A percentile compares a stretch with the other conserved stretches of the same genome.
Evolutionary conservation across 2,329 filamentous ascomycete genomes (phyloP).

Genomic region (Arthrinium phaeospermum): DNA sequence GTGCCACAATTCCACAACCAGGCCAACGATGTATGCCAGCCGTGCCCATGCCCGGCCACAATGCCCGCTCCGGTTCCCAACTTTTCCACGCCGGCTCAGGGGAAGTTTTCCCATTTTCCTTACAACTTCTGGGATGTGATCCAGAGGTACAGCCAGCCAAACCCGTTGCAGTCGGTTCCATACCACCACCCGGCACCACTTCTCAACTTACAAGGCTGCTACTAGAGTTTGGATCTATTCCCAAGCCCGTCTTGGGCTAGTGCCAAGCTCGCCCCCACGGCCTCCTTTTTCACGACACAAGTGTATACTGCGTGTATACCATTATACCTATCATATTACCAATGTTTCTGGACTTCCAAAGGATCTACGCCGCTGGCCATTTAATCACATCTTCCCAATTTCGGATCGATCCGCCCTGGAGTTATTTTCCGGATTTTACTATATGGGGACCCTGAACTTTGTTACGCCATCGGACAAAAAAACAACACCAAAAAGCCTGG

Average conservation of each 20-base stretch:
- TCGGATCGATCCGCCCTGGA: not conserved
- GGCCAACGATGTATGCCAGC: conserved; percentile 43
- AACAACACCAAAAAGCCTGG: conserved; percentile 28
- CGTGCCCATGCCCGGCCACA: conserved; percentile 41
- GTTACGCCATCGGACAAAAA: conserved; percentile 19
- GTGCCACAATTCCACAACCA: conserved; percentile 51
- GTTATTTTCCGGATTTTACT: not conserved
- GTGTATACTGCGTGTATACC: not conserved
- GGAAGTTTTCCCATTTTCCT: conserved; percentile 52
- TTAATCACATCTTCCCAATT: conserved; percentile 23
- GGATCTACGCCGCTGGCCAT: not conserved
- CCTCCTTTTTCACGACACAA: not conserved
- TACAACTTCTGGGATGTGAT: conserved; percentile 55
- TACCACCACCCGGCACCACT: conserved; percentile 61
- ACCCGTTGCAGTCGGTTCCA: conserved; percentile 53
- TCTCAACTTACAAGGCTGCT: conserved; percentile 58
- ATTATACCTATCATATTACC: conserved; percentile 3
- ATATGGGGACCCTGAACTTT: not conserved
- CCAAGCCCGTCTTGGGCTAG: not conserved
- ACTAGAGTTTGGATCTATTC: conserved; percentile 40
- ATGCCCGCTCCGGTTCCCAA: conserved; percentile 5
- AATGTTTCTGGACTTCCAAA: not conserved
- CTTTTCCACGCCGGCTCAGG: conserved; percentile 15
- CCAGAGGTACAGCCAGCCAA: conserved; percentile 56
- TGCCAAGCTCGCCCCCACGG: not conserved